phyloP scores from a whole-genome alignment of 1,284 basidiomycete genomes.

The Chalciporus sp. region DNA sequence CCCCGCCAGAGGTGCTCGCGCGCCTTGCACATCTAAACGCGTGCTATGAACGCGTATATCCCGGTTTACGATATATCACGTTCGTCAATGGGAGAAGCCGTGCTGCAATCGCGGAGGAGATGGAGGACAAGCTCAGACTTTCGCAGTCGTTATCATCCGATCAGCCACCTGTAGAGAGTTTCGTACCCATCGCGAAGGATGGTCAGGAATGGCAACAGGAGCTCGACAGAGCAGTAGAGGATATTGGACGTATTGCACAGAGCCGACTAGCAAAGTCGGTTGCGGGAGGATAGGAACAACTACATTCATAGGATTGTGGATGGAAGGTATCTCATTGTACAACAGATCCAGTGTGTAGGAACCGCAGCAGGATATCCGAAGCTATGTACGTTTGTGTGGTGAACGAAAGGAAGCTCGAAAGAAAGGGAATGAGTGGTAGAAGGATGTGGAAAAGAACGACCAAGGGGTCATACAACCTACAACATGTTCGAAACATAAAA shows the following conservation, averaged over 20 bases:
- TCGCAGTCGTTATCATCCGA: constrained; percentile 48
- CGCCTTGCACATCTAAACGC: constrained; percentile 71
- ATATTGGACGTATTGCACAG: constrained; percentile 76
- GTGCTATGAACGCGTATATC: constrained; percentile 74
- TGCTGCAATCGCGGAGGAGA: constrained; percentile 71
- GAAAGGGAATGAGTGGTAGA: background rate
- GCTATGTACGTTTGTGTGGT: constrained; percentile 13
- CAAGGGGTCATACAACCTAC: constrained; percentile 19
- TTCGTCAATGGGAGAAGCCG: constrained; percentile 87
- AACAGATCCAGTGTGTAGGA: constrained; percentile 10
- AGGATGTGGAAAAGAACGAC: constrained; percentile 7
- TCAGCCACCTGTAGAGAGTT: constrained; percentile 40
- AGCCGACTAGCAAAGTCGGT: constrained; percentile 50
- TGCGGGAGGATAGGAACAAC: constrained; percentile 3
- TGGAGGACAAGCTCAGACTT: constrained; percentile 69
- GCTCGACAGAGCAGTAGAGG: constrained; percentile 69
- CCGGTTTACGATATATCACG: constrained; percentile 83
- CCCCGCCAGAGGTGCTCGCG: constrained; percentile 66
- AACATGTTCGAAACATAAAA: constrained; percentile 28
- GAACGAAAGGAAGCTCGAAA: constrained; percentile 4
- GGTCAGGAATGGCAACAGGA: constrained; percentile 61
- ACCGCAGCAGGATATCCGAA: constrained; percentile 4
- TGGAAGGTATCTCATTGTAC: constrained; percentile 17
- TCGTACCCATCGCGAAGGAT: constrained; percentile 45
- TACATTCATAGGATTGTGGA: background rate